phyloP scores from a whole-genome alignment of 2,329 filamentous ascomycete genomes.

The Plectosphaerella plurivora region DNA sequence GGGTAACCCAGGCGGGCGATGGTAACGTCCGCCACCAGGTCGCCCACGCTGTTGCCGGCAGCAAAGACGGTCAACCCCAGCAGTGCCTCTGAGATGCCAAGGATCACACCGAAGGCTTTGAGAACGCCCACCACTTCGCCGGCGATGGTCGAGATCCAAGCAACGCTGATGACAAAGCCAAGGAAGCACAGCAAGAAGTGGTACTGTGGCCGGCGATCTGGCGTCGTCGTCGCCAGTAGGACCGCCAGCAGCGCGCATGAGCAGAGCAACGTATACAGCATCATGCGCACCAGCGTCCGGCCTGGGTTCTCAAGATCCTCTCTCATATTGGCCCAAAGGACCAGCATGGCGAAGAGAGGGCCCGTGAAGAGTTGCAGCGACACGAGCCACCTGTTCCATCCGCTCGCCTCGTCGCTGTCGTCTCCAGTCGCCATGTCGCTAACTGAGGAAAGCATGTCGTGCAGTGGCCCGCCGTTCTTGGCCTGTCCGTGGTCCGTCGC shows the following conservation, averaged over 20 bases:
- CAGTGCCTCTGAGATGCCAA: constrained; percentile 91
- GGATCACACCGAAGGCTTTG: constrained; percentile 86
- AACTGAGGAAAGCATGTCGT: constrained; percentile 6
- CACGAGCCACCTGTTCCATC: constrained; percentile 89
- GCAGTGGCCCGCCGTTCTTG: neutral
- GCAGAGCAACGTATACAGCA: constrained; percentile 60
- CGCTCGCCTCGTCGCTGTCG: constrained; percentile 35
- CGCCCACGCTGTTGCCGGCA: constrained; percentile 90
- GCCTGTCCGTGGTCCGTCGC: constrained; percentile 4
- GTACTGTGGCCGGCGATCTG: constrained; percentile 64
- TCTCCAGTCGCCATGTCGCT: constrained; percentile 14
- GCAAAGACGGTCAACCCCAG: constrained; percentile 94
- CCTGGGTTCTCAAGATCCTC: constrained; percentile 52
- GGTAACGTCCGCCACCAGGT: constrained; percentile 91
- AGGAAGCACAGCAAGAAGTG: constrained; percentile 79
- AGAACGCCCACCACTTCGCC: constrained; percentile 93
- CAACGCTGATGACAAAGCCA: constrained; percentile 86
- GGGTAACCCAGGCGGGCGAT: constrained; percentile 90
- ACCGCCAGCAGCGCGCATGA: constrained; percentile 64
- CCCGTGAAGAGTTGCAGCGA: constrained; percentile 81
- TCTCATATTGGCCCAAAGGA: constrained; percentile 66
- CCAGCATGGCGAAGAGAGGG: constrained; percentile 74
- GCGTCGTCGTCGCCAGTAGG: constrained; percentile 65
- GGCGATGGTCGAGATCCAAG: constrained; percentile 95
- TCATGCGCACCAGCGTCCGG: constrained; percentile 48